Evolutionary conservation across 2,329 filamentous ascomycete genomes (phyloP).

Genomic region (Paecilomyces niveus): DNA sequence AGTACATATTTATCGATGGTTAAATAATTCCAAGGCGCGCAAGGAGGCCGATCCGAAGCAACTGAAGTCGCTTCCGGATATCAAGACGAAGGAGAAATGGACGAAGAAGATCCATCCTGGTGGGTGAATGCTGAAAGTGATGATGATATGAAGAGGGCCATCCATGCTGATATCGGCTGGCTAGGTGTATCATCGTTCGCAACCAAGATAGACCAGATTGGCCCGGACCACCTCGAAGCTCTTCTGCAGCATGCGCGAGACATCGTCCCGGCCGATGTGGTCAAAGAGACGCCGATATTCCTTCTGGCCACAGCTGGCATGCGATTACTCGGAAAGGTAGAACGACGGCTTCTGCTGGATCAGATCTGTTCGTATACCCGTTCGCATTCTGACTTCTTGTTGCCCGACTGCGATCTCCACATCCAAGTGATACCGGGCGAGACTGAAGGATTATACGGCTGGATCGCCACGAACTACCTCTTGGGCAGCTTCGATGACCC

Average conservation of each 20-base stretch:
- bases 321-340: constrained; percentile 67
- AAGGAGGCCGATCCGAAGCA: constrained; percentile 54
- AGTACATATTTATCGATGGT: constrained; percentile 90
- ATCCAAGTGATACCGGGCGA: constrained; percentile 93
- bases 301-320: constrained; percentile 94
- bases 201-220: constrained; percentile 66
- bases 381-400: constrained; percentile 67
- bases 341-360: constrained; percentile 65
- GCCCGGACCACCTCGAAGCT: constrained; percentile 69
- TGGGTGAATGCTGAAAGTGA: constrained; percentile 18
- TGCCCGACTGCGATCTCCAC: constrained; percentile 84
- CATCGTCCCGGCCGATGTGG: constrained; percentile 67
- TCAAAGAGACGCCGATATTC: constrained; percentile 83
- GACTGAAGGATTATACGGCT: constrained; percentile 92
- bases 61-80: constrained; percentile 63
- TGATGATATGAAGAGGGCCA: neutral
- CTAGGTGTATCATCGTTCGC: constrained; percentile 78
- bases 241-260: constrained; percentile 76
- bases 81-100: constrained; percentile 79
- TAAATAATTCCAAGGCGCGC: constrained; percentile 63
- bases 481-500: constrained; percentile 82
- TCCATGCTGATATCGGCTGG: constrained; percentile 1
- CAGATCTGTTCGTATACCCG: constrained; percentile 79
- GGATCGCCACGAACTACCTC: constrained; percentile 95
- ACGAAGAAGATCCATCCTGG: constrained; percentile 92